A percentile compares a stretch with the other conserved stretches of the same genome.
These are phyloP conservation scores for Stagonosporopsis cucurbitacearum DNA, from an alignment of 2,329 filamentous ascomycete genomes.

Conservation along the genomic window DNA sequence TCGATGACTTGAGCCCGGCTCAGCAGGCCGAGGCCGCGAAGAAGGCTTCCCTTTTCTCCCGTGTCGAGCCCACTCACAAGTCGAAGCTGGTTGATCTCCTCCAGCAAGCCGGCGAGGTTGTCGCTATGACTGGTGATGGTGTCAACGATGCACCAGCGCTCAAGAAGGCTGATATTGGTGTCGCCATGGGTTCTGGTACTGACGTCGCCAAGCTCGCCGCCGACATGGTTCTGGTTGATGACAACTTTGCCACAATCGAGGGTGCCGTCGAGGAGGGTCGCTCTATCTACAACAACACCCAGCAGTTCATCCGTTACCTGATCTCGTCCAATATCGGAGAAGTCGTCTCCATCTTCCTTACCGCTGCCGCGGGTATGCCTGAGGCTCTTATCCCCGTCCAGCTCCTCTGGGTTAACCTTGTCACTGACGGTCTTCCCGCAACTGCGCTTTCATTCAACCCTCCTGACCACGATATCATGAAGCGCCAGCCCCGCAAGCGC, in stretches of 20 bases:
- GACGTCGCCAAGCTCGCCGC: conserved; percentile 96
- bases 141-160: conserved; percentile 97
- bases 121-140: conserved; percentile 98
- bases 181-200: conserved; percentile 97
- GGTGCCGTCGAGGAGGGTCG: conserved; percentile 95
- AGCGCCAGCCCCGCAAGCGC: conserved; percentile 84
- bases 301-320: conserved; percentile 98
- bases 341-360: conserved; percentile 98
- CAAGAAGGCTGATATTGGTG: conserved; percentile 98
- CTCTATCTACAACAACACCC: conserved; percentile 99
- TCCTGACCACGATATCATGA: conserved; percentile 98
- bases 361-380: conserved; percentile 94
- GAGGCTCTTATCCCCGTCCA: conserved; percentile 97
- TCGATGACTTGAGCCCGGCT: conserved; percentile 79
- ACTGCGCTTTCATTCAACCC: conserved; percentile 98
- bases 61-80: conserved; percentile 95
- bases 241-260: conserved; percentile 99
- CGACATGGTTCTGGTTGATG: conserved; percentile 97
- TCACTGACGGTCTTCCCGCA: conserved; percentile 94
- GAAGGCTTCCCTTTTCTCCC: conserved; percentile 89
- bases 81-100: conserved; percentile 97
- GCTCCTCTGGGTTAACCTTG: conserved; percentile 97
- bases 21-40: conserved; percentile 86
- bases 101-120: conserved; percentile 89
- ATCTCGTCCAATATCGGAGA: conserved; percentile 99